These are phyloP conservation scores for Pseudognaphalium luteoalbum DNA, from an alignment of 129 eudicot species.

Conservation along the genomic window DNA sequence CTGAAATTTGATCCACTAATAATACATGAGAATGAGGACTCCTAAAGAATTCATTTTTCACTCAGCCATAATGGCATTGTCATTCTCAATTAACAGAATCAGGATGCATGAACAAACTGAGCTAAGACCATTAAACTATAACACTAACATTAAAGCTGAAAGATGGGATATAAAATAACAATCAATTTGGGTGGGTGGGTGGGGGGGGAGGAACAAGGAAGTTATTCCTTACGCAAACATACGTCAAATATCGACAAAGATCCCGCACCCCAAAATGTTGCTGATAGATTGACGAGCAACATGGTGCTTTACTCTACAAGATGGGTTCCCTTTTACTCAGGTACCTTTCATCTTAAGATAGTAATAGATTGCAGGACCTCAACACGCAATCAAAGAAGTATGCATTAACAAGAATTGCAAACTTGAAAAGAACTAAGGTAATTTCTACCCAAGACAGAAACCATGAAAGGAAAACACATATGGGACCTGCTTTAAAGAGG, in stretches of 20 bases:
- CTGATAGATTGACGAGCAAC: background rate
- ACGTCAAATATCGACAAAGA: background rate
- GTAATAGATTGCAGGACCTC: background rate
- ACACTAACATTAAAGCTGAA: too few species aligned
- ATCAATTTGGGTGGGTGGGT: too few species aligned
- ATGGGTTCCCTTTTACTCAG: background rate
- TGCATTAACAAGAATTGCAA: background rate
- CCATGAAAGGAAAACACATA: background rate
- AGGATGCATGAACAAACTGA: too few species aligned
- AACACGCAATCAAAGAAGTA: background rate
- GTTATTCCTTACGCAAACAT: background rate
- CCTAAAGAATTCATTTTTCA: background rate
- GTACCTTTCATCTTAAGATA: background rate
- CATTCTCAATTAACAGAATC: background rate
- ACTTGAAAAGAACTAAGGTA: background rate
- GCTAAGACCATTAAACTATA: too few species aligned
- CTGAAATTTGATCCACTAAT: background rate
- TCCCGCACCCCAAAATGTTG: background rate
- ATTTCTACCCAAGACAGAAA: background rate
- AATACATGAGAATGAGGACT: background rate
- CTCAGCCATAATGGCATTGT: background rate
- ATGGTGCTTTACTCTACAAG: background rate
- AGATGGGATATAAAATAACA: background rate
- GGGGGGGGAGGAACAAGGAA: background rate
- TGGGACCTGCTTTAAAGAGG: background rate